A percentile compares a stretch with the other conserved stretches of the same genome.
Conservation (phyloP, 78 protist species). For the Bodo saltans region DNA sequence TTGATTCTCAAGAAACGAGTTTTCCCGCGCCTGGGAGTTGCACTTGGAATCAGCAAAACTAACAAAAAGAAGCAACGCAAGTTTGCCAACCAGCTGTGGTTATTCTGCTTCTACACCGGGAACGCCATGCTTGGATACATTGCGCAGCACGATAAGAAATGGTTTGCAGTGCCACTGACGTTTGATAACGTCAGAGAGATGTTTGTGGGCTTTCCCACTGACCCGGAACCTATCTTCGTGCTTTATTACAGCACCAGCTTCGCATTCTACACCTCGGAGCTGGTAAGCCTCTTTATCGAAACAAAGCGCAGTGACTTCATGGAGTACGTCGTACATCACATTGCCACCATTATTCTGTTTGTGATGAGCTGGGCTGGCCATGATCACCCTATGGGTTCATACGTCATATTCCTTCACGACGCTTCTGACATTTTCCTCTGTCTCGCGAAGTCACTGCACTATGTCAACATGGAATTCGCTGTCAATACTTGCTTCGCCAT, state of each 20-base stretch:
- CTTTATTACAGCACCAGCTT: conserved; percentile 7
- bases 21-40: background rate
- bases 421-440: background rate
- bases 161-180: background rate
- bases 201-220: background rate
- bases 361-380: background rate
- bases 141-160: background rate
- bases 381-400: conserved; percentile 9
- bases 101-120: background rate
- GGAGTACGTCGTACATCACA: conserved; percentile 28
- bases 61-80: background rate
- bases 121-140: background rate
- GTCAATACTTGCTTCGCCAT: background rate
- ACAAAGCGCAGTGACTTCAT: background rate
- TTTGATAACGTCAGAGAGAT: background rate
- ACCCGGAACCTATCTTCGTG: background rate
- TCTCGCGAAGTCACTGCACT: background rate
- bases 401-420: conserved; percentile 1
- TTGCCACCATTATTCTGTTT: background rate
- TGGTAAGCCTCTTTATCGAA: conserved; percentile 7
- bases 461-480: background rate
- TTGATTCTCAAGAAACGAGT: background rate
- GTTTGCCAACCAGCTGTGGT: background rate
- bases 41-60: background rate
- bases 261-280: background rate